Percentiles rank a stretch among this genome's conserved stretches.
phyloP scores from a whole-genome alignment of 768 basidiomycete species.

The Kondoa malvinella region DNA sequence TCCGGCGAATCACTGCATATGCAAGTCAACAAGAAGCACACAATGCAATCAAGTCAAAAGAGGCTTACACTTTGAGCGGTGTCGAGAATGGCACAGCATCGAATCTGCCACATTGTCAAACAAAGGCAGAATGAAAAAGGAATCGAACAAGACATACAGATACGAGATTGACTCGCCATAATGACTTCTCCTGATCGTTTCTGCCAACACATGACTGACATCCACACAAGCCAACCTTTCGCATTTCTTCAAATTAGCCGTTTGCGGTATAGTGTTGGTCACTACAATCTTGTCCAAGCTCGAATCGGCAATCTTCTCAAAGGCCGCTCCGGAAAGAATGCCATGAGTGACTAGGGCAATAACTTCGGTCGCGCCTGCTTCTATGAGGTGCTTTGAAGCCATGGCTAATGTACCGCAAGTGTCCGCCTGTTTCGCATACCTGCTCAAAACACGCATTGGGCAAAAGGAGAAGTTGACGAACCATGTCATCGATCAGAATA shows the following conservation, averaged over 20 bases:
- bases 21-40: neutral
- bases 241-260: slow-evolving; percentile 52
- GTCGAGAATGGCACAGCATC: neutral
- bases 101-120: neutral
- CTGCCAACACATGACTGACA: slow-evolving; percentile 82
- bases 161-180: slow-evolving; percentile 43
- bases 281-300: slow-evolving; percentile 85
- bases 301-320: slow-evolving; percentile 53
- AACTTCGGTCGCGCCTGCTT: slow-evolving; percentile 70
- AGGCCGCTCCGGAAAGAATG: slow-evolving; percentile 68
- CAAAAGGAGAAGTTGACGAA: slow-evolving; percentile 13
- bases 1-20: neutral
- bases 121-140: neutral
- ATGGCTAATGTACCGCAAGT: slow-evolving; percentile 87
- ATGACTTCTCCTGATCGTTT: slow-evolving; percentile 85
- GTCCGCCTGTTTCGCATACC: slow-evolving; percentile 41
- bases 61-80: neutral
- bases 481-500: slow-evolving; percentile 94
- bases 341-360: slow-evolving; percentile 94
- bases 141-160: slow-evolving; percentile 4
- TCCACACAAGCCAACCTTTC: slow-evolving; percentile 81
- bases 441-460: slow-evolving; percentile 15
- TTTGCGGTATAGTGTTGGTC: slow-evolving; percentile 92
- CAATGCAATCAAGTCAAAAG: neutral
- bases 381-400: slow-evolving; percentile 70